phyloP scores from a whole-genome alignment of 306 rosid species.

The Rosa rugosa region DNA sequence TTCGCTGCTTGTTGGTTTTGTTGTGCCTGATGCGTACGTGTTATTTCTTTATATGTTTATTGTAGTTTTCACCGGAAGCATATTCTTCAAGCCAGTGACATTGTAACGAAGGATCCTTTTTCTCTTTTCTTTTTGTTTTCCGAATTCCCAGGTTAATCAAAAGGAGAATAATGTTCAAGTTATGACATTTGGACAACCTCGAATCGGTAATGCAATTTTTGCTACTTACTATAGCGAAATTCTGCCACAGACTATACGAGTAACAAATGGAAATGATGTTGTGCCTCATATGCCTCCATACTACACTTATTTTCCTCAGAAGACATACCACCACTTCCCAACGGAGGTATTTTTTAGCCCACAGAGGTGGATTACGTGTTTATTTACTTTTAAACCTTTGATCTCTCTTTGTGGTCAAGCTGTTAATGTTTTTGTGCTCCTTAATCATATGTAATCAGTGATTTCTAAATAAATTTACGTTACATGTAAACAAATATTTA shows the following conservation, averaged over 20 bases:
- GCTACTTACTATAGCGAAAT: slow-evolving; percentile 58
- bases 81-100: background rate
- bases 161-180: slow-evolving; percentile 62
- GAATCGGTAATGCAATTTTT: slow-evolving; percentile 84
- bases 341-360: slow-evolving; percentile 66
- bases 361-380: slow-evolving; percentile 19
- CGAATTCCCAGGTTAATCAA: slow-evolving; percentile 65
- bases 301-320: slow-evolving; percentile 71
- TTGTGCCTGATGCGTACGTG: background rate
- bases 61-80: background rate
- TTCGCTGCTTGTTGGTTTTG: slow-evolving; percentile 14
- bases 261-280: slow-evolving; percentile 76
- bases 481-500: background rate
- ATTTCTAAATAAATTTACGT: background rate
- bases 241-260: slow-evolving; percentile 75
- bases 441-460: background rate
- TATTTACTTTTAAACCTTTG: slow-evolving; percentile 6
- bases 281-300: slow-evolving; percentile 99
- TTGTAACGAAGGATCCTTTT: background rate
- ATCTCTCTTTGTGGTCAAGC: slow-evolving; percentile 6
- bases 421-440: background rate
- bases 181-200: slow-evolving; percentile 98
- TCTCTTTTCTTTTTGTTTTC: slow-evolving; percentile 32
- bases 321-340: slow-evolving; percentile 96
- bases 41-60: background rate